A percentile compares a stretch with the other conserved stretches of the same genome.
Conservation (phyloP, 345 rosid genomes). For the Rhodamnia argentea region DNA sequence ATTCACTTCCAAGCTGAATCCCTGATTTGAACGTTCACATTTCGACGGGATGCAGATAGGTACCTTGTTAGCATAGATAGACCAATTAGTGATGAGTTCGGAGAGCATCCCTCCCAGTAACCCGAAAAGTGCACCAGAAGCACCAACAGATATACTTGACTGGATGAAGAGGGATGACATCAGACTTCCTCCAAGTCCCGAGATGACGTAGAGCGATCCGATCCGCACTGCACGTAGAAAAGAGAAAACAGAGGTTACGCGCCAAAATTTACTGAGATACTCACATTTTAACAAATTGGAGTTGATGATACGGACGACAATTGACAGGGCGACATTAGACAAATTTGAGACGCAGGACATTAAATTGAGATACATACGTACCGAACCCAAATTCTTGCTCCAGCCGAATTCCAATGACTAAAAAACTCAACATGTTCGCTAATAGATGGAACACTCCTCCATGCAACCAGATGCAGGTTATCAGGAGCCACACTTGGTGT, state of each 20-base stretch:
- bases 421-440: constrained; percentile 74
- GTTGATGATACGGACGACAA: not conserved
- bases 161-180: constrained; percentile 85
- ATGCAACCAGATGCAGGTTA: constrained; percentile 86
- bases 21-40: not conserved
- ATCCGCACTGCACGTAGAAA: constrained; percentile 30
- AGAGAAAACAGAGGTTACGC: not conserved
- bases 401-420: constrained; percentile 73
- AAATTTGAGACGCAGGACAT: not conserved
- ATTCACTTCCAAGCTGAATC: not conserved
- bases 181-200: constrained; percentile 95
- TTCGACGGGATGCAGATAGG: not conserved
- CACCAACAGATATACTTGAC: constrained; percentile 78
- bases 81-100: constrained; percentile 90
- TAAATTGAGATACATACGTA: constrained; percentile 15
- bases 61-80: constrained; percentile 81
- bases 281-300: not conserved
- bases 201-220: constrained; percentile 67
- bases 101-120: constrained; percentile 91
- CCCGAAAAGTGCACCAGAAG: constrained; percentile 94
- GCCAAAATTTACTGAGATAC: not conserved
- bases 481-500: constrained; percentile 73
- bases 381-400: constrained; percentile 90
- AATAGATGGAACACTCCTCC: constrained; percentile 76
- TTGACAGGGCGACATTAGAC: not conserved